These are phyloP conservation scores for Pythium graminicola DNA, from an alignment of 352 stramenopile genomes.

Conservation along the genomic window DNA sequence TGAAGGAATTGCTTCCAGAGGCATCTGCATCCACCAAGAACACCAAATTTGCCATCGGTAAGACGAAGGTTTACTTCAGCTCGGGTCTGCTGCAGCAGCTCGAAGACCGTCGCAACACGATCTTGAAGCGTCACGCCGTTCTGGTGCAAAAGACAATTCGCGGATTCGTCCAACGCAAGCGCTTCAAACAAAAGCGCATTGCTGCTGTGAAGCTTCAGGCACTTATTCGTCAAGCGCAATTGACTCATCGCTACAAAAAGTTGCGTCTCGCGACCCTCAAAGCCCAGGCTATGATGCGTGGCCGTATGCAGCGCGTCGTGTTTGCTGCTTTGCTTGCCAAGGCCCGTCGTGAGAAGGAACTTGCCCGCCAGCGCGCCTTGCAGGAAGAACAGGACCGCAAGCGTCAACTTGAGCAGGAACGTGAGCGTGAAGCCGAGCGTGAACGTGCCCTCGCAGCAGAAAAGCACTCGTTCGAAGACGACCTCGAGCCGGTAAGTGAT, in stretches of 20 bases:
- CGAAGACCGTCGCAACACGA: conserved; percentile 77
- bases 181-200: conserved; percentile 38
- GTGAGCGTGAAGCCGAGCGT: conserved; percentile 30
- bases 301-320: conserved; percentile 52
- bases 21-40: conserved; percentile 59
- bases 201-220: conserved; percentile 51
- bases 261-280: conserved; percentile 44
- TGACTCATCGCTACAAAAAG: conserved; percentile 37
- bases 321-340: conserved; percentile 43
- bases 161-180: conserved; percentile 47
- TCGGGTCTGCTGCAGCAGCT: conserved; percentile 88
- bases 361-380: conserved; percentile 24
- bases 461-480: conserved; percentile 28
- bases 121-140: conserved; percentile 69
- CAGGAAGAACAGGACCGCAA: conserved; percentile 16
- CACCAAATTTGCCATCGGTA: conserved; percentile 70
- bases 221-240: conserved; percentile 31
- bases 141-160: conserved; percentile 72
- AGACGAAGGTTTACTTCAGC: conserved; percentile 82
- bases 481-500: conserved; percentile 48
- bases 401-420: conserved; percentile 15
- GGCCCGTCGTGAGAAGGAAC: conserved; percentile 33
- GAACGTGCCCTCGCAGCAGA: conserved; percentile 16
- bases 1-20: conserved; percentile 66
- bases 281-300: conserved; percentile 46